These are phyloP conservation scores for Saccharomycopsis lassenensis DNA, from an alignment of 805 yeast species.

Conservation along the genomic window DNA sequence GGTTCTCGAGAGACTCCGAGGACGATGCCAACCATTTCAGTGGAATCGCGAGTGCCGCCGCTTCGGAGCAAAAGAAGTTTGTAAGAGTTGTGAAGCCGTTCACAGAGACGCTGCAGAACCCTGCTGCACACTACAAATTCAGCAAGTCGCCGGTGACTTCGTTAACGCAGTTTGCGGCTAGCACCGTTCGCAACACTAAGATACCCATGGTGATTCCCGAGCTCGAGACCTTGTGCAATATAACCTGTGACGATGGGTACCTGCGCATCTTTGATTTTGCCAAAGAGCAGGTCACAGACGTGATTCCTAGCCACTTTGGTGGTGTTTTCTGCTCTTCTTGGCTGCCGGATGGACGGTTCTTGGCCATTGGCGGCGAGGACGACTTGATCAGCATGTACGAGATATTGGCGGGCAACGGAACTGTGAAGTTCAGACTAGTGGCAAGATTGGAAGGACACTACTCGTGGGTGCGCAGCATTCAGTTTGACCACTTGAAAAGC, in stretches of 20 bases:
- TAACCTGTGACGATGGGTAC: slow-evolving; percentile 59
- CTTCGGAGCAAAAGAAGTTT: slow-evolving; percentile 25
- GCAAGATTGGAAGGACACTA: slow-evolving; percentile 31
- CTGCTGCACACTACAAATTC: slow-evolving; percentile 54
- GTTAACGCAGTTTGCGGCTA: slow-evolving; percentile 20
- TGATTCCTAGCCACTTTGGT: slow-evolving; percentile 55
- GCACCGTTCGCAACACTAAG: slow-evolving; percentile 27
- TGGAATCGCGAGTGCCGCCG: slow-evolving; percentile 20
- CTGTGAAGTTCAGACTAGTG: slow-evolving; percentile 7
- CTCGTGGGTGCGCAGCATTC: slow-evolving; percentile 39
- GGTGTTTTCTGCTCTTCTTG: slow-evolving; percentile 43
- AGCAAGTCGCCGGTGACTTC: slow-evolving; percentile 47
- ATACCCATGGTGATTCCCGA: no score
- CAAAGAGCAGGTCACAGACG: slow-evolving; percentile 35
- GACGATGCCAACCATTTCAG: slow-evolving; percentile 28
- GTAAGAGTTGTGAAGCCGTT: slow-evolving; percentile 8
- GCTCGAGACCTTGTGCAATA: slow-evolving; percentile 29
- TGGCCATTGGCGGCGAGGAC: slow-evolving; percentile 85
- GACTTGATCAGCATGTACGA: slow-evolving; percentile 33
- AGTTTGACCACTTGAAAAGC: slow-evolving; percentile 31
- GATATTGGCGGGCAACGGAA: slow-evolving; percentile 12
- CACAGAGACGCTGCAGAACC: slow-evolving; percentile 20
- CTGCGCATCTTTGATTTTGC: slow-evolving; percentile 44
- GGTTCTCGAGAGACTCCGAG: slow-evolving; percentile 41
- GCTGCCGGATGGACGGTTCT: slow-evolving; percentile 60